These are phyloP conservation scores for Vitis amurensis DNA, from an alignment of 164 flowering plant species.

Conservation along the genomic window DNA sequence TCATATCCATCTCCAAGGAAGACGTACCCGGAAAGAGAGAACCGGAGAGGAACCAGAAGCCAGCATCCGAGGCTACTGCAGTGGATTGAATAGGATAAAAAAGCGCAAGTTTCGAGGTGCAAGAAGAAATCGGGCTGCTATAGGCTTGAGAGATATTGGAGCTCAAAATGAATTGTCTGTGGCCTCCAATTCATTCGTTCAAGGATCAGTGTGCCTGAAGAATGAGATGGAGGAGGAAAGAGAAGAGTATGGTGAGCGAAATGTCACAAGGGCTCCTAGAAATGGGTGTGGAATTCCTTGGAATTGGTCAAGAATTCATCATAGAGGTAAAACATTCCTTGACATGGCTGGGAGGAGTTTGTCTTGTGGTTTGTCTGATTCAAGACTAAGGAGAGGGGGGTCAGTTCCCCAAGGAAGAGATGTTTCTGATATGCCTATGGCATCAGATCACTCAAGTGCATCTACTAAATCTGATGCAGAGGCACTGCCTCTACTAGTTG, in stretches of 20 bases:
- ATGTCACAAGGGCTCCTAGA: conserved; percentile 58
- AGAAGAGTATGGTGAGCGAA: conserved; percentile 38
- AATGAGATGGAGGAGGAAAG: conserved; percentile 40
- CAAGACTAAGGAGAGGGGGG: conserved; percentile 58
- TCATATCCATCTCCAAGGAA: conserved; percentile 35
- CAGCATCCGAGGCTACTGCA: conserved; percentile 35
- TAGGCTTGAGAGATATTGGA: conserved; percentile 44
- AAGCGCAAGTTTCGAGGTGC: conserved; percentile 68
- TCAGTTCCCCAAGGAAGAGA: conserved; percentile 36
- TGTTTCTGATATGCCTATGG: conserved; percentile 40
- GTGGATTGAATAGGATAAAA: conserved; percentile 46
- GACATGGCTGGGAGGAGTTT: conserved; percentile 96
- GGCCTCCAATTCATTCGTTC: conserved; percentile 76
- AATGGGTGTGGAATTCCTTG: conserved; percentile 96
- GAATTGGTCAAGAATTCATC: conserved; percentile 98
- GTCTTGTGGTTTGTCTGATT: conserved; percentile 87
- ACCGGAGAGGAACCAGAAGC: conserved; percentile 36
- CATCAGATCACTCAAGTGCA: conserved; percentile 56
- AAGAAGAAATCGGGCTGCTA: conserved; percentile 47
- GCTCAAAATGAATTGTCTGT: conserved; percentile 69
- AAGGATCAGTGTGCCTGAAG: conserved; percentile 37
- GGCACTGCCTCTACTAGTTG: conserved; percentile 75
- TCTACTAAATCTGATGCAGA: conserved; percentile 65
- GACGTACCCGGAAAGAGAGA: conserved; percentile 26
- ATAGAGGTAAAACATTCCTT: conserved; percentile 78